phyloP scores from a whole-genome alignment of 2,329 filamentous ascomycete species.

The Huntiella savannae region DNA sequence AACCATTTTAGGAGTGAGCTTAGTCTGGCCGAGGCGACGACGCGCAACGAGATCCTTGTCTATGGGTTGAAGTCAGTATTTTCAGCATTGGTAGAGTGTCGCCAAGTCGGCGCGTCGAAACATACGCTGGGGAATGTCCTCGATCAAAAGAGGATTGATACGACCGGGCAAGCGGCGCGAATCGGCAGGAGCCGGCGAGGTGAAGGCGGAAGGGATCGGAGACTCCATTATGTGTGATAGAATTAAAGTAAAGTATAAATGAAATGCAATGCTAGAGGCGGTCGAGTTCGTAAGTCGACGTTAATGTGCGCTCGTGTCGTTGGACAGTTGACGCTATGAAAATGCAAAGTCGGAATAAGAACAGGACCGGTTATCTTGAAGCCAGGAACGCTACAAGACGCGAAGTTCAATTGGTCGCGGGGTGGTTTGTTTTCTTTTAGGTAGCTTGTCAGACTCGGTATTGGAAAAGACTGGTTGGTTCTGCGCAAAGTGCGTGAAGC shows the following conservation, averaged over 20 bases:
- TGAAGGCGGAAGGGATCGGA: conserved; percentile 6
- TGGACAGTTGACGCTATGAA: neutral
- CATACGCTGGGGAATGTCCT: conserved; percentile 30
- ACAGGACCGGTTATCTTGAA: too few relatives aligned
- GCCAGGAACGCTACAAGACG: too few relatives aligned
- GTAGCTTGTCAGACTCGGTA: too few relatives aligned
- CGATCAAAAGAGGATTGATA: conserved; percentile 43
- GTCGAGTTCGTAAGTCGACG: too few relatives aligned
- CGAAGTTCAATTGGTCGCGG: too few relatives aligned
- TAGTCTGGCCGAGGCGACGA: conserved; percentile 80
- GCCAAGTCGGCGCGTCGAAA: neutral
- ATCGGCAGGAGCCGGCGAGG: conserved; percentile 15
- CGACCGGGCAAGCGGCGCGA: conserved; percentile 32
- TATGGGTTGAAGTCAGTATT: conserved; percentile 18
- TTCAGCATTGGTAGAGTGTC: neutral
- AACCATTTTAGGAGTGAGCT: conserved; percentile 65
- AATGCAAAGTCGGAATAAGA: neutral
- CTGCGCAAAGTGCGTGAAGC: too few relatives aligned
- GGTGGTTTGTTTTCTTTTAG: too few relatives aligned
- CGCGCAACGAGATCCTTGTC: conserved; percentile 60
- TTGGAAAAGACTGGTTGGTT: too few relatives aligned
- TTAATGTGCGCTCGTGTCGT: neutral
- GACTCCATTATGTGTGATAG: conserved; percentile 8
- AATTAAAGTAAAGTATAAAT: neutral
- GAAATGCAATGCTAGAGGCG: neutral